phyloP scores from a whole-genome alignment of 768 basidiomycete genomes.

The Ramaria sp. region DNA sequence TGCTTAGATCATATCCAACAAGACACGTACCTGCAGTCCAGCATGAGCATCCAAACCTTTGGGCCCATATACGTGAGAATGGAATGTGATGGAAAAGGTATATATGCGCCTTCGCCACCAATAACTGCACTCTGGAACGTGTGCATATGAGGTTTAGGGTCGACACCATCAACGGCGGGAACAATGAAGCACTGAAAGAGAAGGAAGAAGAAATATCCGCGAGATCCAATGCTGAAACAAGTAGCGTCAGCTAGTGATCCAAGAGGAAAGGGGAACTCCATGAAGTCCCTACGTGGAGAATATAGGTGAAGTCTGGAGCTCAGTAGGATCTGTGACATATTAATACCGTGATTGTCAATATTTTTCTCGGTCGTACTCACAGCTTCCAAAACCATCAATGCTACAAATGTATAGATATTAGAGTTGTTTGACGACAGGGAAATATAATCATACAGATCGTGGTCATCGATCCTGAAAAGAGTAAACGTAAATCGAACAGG shows the following conservation, averaged over 20 bases:
- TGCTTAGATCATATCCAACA: background rate
- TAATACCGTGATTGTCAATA: conserved; percentile 3
- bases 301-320: conserved; percentile 59
- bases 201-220: conserved; percentile 87
- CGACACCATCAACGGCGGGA: conserved; percentile 55
- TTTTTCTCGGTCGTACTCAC: conserved; percentile 31
- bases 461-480: conserved; percentile 30
- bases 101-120: conserved; percentile 65
- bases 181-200: conserved; percentile 82
- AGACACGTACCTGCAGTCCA: conserved; percentile 65
- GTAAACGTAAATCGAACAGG: background rate
- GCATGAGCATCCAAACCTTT: conserved; percentile 55
- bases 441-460: conserved; percentile 13
- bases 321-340: conserved; percentile 57
- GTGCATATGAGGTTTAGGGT: conserved; percentile 51
- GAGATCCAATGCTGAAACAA: conserved; percentile 54
- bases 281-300: conserved; percentile 63
- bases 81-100: conserved; percentile 75
- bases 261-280: conserved; percentile 13
- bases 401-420: conserved; percentile 13
- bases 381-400: conserved; percentile 82
- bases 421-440: background rate
- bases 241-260: background rate
- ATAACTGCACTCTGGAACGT: conserved; percentile 62
- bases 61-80: conserved; percentile 75